Conservation (phyloP, 495 filamentous ascomycete species). For the Cudoniella acicularis region DNA sequence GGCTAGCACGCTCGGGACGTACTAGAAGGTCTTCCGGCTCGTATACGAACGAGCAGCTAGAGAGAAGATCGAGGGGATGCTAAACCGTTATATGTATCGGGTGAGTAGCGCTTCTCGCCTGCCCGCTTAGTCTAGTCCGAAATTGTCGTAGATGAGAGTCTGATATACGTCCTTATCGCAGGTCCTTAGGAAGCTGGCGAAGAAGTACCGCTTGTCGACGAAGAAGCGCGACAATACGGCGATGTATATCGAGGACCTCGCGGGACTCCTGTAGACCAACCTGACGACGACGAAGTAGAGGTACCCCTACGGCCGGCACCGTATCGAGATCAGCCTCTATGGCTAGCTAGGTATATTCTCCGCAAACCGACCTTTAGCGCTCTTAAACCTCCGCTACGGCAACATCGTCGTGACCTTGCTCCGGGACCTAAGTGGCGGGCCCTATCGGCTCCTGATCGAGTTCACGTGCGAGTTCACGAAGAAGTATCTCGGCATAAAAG, state of each 20-base stretch:
- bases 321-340: constrained; percentile 9
- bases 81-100: neutral
- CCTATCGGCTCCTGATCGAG: constrained; percentile 30
- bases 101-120: constrained; percentile 1
- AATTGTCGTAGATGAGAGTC: constrained; percentile 1
- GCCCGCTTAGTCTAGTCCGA: neutral
- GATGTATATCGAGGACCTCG: constrained; percentile 14
- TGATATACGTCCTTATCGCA: constrained; percentile 3
- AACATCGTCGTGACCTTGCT: constrained; percentile 31
- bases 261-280: constrained; percentile 9
- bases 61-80: constrained; percentile 1
- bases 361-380: constrained; percentile 8
- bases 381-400: constrained; percentile 14
- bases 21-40: no score
- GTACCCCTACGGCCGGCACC: constrained; percentile 5
- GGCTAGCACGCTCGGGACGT: no score
- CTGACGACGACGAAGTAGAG: constrained; percentile 12
- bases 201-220: constrained; percentile 12
- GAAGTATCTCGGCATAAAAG: constrained; percentile 29
- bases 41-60: constrained; percentile 1
- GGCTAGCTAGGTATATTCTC: constrained; percentile 11
- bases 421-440: constrained; percentile 29
- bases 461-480: constrained; percentile 37
- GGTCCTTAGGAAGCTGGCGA: constrained; percentile 14
- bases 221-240: constrained; percentile 10